Evolutionary conservation across 768 basidiomycete species (phyloP), one percentile per base, ranked within the genome.

Genomic region (Xerocomellus dryophilus): DNA sequence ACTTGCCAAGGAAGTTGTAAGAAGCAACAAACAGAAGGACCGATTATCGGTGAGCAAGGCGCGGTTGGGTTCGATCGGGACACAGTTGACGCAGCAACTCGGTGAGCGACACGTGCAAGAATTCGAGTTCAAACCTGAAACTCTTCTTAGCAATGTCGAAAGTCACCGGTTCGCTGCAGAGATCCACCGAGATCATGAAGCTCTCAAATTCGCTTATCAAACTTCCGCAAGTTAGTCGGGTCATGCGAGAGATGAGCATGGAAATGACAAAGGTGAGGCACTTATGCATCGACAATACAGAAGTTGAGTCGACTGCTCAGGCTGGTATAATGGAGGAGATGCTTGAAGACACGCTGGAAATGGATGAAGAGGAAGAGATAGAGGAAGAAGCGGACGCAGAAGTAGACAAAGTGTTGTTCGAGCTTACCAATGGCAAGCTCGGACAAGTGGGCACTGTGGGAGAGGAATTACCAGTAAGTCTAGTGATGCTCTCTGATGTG

Each of bases 171-270:
- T 84, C 95, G 7, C 76, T 99, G 57, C 96, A 98, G 73, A 97
- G 94, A 72, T 97, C 94, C 7, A 94, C 96, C 1, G 95, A 98
- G 70, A 98, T 98, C 57, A 98, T 99, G 95, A 98, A 90, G 73
- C 78, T 95, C 39, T 95, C 94, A n/a, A 98, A 96, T 73, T 75
- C 87, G 25, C 80, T 98, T 43, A 77, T 98, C 60, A 94, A 86
- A 64, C 78, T 99, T 15, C 97, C 97, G 17, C 93, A 98, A 69
- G 83, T 98, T 44, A 89, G 87, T 71, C 86, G 84, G 58, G 82
- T 83, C 1, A 99, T 99, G 97, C 83, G 93, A 34, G 90, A 97
- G 66, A 95, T 99, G 93, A 93, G 89, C 62, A 93, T 95, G 88
- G 97, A 99, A 73, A 98, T 98, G 97, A 98, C 91, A 57, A 98